Evolutionary conservation across 1,139 yeast species (phyloP), one percentile per base, ranked within the genome.

Genomic region (Pichiaceae sp.): DNA sequence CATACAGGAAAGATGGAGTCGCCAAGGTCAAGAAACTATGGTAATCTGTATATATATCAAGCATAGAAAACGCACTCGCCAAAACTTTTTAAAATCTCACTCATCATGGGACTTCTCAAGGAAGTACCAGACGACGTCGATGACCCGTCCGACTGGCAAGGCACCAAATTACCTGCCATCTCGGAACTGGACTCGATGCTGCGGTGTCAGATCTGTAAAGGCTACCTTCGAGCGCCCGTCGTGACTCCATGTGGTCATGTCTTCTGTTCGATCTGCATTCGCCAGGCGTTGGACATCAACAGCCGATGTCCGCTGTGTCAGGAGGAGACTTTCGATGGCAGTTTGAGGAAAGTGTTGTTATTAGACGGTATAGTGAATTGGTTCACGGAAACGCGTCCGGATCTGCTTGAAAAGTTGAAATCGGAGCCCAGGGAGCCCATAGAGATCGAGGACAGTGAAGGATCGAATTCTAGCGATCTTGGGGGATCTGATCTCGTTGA

Each of bases 191-290:
- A 89, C 45, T 66, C 83, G 2, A 64, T 81, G 15, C 66, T 87
- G 40, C 58, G 95, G 51, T 91, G 98, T 52, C 87, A 81, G 49
- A 82, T 91, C n/a, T 91, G 98, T 56, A 86, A 89, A 53, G 96
- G 87, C 42, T 75, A 81, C 45, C 65, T 84, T 42, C 68, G 63
- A 32, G 89, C 93, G 0, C 97, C 98, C 1, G 87, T 86, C 38
- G 63, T 83, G 32, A 84, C 96, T 1, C 70, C 80, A 5, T 89
- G 97, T 61, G 81, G 84, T 34, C 97, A 91, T 55, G 80, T 93
- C 0, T 91, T 87, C 54, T 91, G 98, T 56, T 86, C 96, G 1
- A 69, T 80, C 17, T 91, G 98, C 56, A 84, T 91, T 27, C 68
- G 96, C 42, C 74, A 82, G 44, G 76, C 80, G 43, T 60, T 89